Evolutionary conservation across 257 asterid genomes (phyloP), one percentile per base, ranked within the genome.

Genomic region (Nicotiana paniculata): DNA sequence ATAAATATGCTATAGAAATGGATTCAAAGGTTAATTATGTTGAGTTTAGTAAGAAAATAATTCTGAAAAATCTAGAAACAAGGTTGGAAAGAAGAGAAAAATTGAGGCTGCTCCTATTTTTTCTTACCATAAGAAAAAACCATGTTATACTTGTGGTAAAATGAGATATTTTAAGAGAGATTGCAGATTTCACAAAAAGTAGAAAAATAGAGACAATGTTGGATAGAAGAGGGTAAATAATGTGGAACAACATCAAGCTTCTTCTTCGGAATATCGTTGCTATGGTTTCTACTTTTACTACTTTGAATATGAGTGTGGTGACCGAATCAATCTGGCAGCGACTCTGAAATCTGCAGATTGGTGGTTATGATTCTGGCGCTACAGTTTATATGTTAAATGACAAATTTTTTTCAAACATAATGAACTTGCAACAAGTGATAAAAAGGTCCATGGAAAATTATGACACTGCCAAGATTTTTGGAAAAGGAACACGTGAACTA

Each of bases 291-390:
- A 0, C 9, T 57, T 17, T 46, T 46, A 8, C 54, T 46, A 9
- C 16, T 9, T 39, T 77, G 7, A 13, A 16, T 26, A 11, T 51
- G 16, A 30, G 81, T 13, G 39, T 79, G 75, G 39, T 59, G 11
- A 16, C n/a, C n/a, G 8, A 79, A 24, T 4, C 2, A 21, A 79
- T 5, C 62, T 35, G 39, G 11, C 53, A 18, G 2, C 24, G 9
- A 28, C 37, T 13, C 16, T 13, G 9, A 54, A 53, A 26, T 21
- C 48, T 48, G 5, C 9, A 15, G 12, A 43, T 26, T 65, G 66
- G 33, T 65, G 57, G 57, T 66, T 30, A 65, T 66, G 83, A 66
- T 67, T 65, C 35, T 6, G 77, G 77, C 46, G 77, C 77, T 12
- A 80, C 55, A 9, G 28, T 53, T 81, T 33, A 58, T 48, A 17